A percentile compares a stretch with the other conserved stretches of the same genome.
Evolutionary conservation across 768 basidiomycete genomes (phyloP).

Genomic region (Pleurotus tuber-regium): DNA sequence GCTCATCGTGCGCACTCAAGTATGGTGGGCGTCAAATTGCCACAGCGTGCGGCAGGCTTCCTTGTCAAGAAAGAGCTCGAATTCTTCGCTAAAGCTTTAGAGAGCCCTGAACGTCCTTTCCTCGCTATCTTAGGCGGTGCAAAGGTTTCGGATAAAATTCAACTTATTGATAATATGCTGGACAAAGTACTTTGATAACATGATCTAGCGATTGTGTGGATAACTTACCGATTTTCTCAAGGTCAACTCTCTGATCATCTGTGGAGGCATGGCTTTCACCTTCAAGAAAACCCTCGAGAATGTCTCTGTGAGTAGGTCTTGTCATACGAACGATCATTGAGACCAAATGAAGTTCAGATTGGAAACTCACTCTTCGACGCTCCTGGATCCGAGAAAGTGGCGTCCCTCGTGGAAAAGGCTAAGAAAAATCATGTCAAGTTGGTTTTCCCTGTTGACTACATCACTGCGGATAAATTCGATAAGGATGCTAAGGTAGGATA

Average conservation of each 20-base stretch:
- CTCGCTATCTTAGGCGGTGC: conserved; percentile 97
- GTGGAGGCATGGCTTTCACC: conserved; percentile 99
- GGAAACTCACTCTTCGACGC: conserved; percentile 93
- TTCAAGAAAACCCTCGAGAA: conserved; percentile 94
- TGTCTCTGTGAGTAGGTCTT: conserved; percentile 46
- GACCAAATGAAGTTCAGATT: conserved; percentile 51
- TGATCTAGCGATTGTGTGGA: no score
- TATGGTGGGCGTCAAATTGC: conserved; percentile 95
- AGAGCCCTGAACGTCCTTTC: conserved; percentile 93
- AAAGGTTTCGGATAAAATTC: conserved; percentile 99
- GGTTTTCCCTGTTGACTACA: conserved; percentile 93
- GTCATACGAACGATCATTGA: background rate
- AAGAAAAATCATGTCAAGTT: conserved; percentile 89
- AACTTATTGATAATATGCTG: conserved; percentile 97
- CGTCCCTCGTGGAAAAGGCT: conserved; percentile 83
- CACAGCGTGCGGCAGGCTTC: conserved; percentile 92
- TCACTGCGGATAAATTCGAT: conserved; percentile 94
- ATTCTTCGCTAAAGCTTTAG: conserved; percentile 97
- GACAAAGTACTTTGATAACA: conserved; percentile 93
- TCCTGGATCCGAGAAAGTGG: conserved; percentile 85
- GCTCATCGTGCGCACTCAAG: conserved; percentile 98
- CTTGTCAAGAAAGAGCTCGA: conserved; percentile 99
- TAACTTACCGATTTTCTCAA: no score
- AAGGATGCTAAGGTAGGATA: conserved; percentile 74
- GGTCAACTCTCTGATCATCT: conserved; percentile 95